phyloP scores from a whole-genome alignment of 2,329 filamentous ascomycete species.

The Alternaria triticina region DNA sequence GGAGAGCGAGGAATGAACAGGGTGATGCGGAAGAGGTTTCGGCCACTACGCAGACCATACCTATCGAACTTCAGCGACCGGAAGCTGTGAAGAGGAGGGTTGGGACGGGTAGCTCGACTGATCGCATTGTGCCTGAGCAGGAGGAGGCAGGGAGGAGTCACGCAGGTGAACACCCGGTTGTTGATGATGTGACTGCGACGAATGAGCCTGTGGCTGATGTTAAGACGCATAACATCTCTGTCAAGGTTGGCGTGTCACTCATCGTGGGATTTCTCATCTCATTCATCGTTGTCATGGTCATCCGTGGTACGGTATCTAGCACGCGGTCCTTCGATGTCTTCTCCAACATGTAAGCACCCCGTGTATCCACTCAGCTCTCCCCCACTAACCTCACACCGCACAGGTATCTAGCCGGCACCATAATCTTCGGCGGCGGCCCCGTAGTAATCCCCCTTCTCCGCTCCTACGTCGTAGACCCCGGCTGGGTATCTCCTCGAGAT shows the following conservation, averaged over 20 bases:
- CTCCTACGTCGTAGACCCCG: conserved; percentile 64
- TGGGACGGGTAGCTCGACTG: conserved; percentile 24
- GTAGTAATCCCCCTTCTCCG: conserved; percentile 55
- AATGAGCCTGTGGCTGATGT: conserved; percentile 23
- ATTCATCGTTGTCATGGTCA: conserved; percentile 64
- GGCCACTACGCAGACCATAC: conserved; percentile 13
- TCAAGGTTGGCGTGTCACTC: conserved; percentile 48
- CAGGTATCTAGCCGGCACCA: conserved; percentile 68
- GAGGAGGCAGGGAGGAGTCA: conserved; percentile 7
- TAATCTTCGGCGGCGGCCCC: conserved; percentile 56
- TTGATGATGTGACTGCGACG: not conserved
- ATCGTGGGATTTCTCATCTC: conserved; percentile 59
- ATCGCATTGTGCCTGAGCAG: conserved; percentile 17
- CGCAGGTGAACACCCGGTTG: conserved; percentile 4
- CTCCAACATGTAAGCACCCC: conserved; percentile 64
- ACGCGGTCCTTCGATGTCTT: conserved; percentile 67
- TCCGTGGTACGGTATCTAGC: conserved; percentile 49
- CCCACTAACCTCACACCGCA: not conserved
- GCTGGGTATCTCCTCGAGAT: conserved; percentile 73
- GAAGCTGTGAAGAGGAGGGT: conserved; percentile 30
- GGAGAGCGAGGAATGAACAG: conserved; percentile 20
- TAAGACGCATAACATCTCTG: conserved; percentile 44
- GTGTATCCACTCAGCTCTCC: not conserved
- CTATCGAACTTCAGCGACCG: conserved; percentile 19
- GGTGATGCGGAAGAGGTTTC: conserved; percentile 30